These are phyloP conservation scores for Onygenales sp. DNA, from an alignment of 2,329 filamentous ascomycete genomes.

Conservation along the genomic window DNA sequence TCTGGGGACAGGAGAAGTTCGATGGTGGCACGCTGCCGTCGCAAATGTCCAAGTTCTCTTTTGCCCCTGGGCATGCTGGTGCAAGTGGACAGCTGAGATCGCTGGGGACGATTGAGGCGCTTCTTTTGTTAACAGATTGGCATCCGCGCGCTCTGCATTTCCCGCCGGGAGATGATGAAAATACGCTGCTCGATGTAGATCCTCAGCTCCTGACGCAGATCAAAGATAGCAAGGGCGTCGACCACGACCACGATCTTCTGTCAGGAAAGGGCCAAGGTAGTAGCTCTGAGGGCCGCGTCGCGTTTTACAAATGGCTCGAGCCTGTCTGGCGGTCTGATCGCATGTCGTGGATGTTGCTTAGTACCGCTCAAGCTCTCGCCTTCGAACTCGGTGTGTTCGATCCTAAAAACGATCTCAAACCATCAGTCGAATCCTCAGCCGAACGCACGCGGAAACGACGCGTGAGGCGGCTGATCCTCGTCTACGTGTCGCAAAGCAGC, in stretches of 20 bases:
- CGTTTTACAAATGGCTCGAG: slow-evolving; percentile 86
- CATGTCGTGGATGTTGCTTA: slow-evolving; percentile 97
- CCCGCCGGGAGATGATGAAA: slow-evolving; percentile 60
- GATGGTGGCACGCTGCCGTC: slow-evolving; percentile 77
- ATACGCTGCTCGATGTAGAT: slow-evolving; percentile 56
- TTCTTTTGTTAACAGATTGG: slow-evolving; percentile 94
- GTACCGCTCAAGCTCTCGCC: slow-evolving; percentile 77
- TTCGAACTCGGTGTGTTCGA: slow-evolving; percentile 96
- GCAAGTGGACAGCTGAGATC: slow-evolving; percentile 66
- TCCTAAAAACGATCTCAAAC: slow-evolving; percentile 60
- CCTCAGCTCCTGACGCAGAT: slow-evolving; percentile 61
- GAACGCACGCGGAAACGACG: slow-evolving; percentile 73
- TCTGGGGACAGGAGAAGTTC: slow-evolving; percentile 95
- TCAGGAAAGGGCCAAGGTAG: slow-evolving; percentile 40
- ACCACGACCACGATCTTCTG: slow-evolving; percentile 31
- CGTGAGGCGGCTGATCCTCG: slow-evolving; percentile 75
- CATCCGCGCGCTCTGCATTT: slow-evolving; percentile 92
- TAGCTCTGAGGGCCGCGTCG: slow-evolving; percentile 69
- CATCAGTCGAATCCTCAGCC: slow-evolving; percentile 36
- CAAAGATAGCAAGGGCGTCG: slow-evolving; percentile 22
- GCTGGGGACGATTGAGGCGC: slow-evolving; percentile 83
- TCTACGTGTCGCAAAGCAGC: slow-evolving; percentile 90
- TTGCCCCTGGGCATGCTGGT: slow-evolving; percentile 10
- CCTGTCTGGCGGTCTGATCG: slow-evolving; percentile 89
- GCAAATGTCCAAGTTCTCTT: slow-evolving; percentile 42